Percentiles rank a stretch among this genome's conserved stretches.
phyloP scores from a whole-genome alignment of 2,329 filamentous ascomycete species.

The Claviceps humidiphila region DNA sequence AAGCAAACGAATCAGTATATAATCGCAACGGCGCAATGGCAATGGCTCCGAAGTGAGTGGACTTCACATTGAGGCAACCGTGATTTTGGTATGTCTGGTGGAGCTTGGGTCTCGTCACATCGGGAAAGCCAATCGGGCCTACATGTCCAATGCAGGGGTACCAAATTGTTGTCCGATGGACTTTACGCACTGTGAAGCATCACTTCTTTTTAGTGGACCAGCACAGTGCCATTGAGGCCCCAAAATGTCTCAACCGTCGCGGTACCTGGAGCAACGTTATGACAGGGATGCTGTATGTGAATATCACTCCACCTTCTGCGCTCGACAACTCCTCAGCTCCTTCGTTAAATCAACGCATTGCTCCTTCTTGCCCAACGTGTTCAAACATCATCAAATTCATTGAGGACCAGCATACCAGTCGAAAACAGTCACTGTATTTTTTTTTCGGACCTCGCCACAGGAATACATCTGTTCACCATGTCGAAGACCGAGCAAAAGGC shows the following conservation, averaged over 20 bases:
- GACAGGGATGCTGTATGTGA: background rate
- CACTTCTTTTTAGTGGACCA: fast-evolving
- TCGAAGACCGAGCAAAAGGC: conserved; percentile 45
- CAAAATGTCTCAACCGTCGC: background rate
- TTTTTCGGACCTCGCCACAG: background rate
- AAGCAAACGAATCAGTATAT: too few relatives aligned
- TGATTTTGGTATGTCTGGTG: background rate
- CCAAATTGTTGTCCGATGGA: background rate
- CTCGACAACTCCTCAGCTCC: background rate
- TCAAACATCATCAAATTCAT: background rate
- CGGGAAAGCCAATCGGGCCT: background rate
- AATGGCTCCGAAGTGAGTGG: too few relatives aligned
- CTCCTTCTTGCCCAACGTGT: background rate
- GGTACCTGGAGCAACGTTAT: background rate
- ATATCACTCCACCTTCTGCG: conserved; percentile 4
- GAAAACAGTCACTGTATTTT: background rate
- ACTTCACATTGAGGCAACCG: background rate
- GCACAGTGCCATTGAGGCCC: conserved; percentile 2
- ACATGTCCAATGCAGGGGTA: background rate
- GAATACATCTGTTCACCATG: conserved; percentile 23
- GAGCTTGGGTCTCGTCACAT: background rate
- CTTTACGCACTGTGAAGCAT: background rate
- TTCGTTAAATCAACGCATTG: conserved; percentile 5
- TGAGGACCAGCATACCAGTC: background rate
- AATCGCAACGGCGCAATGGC: too few relatives aligned